These are phyloP conservation scores for Xylaria digitata DNA, from an alignment of 2,329 filamentous ascomycete species.

Conservation along the genomic window DNA sequence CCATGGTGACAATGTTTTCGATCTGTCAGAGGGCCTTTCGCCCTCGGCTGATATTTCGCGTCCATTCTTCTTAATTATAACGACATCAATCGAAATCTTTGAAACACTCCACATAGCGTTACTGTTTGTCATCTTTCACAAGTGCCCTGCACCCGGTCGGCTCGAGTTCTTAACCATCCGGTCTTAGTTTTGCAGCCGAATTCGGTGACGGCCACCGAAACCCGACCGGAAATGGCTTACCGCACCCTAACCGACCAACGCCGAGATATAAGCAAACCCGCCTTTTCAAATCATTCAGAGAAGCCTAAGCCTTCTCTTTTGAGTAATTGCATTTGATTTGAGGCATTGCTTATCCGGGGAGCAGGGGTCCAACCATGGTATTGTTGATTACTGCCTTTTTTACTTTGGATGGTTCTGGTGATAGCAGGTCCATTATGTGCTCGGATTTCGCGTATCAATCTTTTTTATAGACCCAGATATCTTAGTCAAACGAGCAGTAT, in stretches of 20 bases:
- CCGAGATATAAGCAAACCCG: conserved; percentile 24
- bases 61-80: conserved; percentile 22
- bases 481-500: not conserved
- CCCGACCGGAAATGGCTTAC: conserved; percentile 15
- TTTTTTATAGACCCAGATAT: conserved; percentile 4
- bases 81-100: conserved; percentile 4
- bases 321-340: not conserved
- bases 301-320: not conserved
- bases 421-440: conserved; percentile 15
- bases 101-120: not conserved
- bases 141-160: not conserved
- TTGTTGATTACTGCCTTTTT: conserved; percentile 21
- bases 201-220: conserved; percentile 33
- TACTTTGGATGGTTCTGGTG: conserved; percentile 1
- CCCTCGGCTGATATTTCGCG: conserved; percentile 11
- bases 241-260: conserved; percentile 16
- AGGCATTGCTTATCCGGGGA: conserved; percentile 6
- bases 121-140: conserved; percentile 13
- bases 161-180: conserved; percentile 1
- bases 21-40: not conserved
- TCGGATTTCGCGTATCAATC: conserved; percentile 7
- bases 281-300: conserved; percentile 25
- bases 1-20: conserved; percentile 16
- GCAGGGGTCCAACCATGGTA: conserved; percentile 11
- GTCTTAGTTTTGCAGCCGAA: not conserved